Evolutionary conservation across 108 stramenopile species (phyloP), one percentile per base, ranked within the genome.

Genomic region (Halocafeteria seosinensis): DNA sequence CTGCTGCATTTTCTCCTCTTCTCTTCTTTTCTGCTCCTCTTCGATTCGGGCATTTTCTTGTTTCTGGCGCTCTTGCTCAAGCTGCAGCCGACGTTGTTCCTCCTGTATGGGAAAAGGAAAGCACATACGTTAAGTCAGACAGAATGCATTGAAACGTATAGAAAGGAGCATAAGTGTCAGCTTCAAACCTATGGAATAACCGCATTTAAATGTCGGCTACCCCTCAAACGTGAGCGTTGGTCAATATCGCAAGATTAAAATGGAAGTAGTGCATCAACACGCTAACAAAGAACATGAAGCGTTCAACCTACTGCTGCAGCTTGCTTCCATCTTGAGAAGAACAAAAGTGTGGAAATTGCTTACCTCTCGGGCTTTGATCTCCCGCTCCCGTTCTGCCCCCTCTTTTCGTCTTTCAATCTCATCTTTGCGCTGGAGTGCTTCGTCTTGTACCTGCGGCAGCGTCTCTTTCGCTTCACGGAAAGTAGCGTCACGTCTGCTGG

Each of bases 401-500:
- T 89, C 88, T 26, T 75, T 79, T 50, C 65, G 77, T 29, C 75
- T 75, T 57, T 75, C 69, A n/a, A 69, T 73, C 31, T 79, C 87
- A 61, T 83, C 87, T 55, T 75, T 66, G 5, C 68, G 64, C 13
- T 80, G 50, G 62, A 47, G n/a, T 17, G 85, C 77, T 55, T 90
- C 88, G 69, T 83, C 82, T 26, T 76, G 80, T 9, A 81, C 57
- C 8, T 87, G 77, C 68, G 88, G 87, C 6, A 85, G 75, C 59
- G 89, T 87, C 77, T 92, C 90, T 78, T 91, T 89, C 50, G 90
- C 83, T 50, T 83, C 81, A 63, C 94, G 89, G 62, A 94, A 87
- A 62, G 85, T 71, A 17, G 76, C 70, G 77, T 91, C 88, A 30
- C 91, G 81, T 65, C 86, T 66, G 57, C 62, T 63, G 51, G 62